Evolutionary conservation across 306 rosid species (phyloP).

Genomic region (Macrotyloma uniflorum): DNA sequence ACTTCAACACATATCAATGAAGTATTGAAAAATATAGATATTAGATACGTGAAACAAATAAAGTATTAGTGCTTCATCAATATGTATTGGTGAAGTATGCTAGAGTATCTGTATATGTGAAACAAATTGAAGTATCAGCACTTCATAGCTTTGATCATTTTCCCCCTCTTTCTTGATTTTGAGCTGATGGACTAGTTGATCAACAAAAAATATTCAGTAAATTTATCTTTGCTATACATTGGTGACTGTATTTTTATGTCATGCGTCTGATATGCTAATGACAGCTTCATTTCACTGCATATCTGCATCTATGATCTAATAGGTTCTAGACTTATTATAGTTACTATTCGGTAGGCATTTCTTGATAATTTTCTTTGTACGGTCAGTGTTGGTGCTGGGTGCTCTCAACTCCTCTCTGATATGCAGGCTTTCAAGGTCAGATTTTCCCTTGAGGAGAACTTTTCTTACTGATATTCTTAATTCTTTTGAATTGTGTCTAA

Average conservation of each 20-base stretch:
- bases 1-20: too few relatives aligned
- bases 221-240: not conserved
- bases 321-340: not conserved
- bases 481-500: slow-evolving; percentile 30
- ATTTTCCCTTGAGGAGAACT: slow-evolving; percentile 30
- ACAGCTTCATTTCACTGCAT: not conserved
- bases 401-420: slow-evolving; percentile 98
- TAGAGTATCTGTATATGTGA: too few relatives aligned
- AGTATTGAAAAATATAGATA: too few relatives aligned
- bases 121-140: too few relatives aligned
- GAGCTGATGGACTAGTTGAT: slow-evolving; percentile 16
- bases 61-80: too few relatives aligned
- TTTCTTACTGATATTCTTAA: slow-evolving; percentile 36
- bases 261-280: not conserved
- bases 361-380: slow-evolving; percentile 52
- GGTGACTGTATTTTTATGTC: not conserved
- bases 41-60: too few relatives aligned
- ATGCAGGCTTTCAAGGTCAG: slow-evolving; percentile 99
- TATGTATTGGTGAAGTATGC: too few relatives aligned
- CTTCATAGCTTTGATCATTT: not conserved
- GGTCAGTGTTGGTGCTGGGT: slow-evolving; percentile 94
- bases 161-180: not conserved
- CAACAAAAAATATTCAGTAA: not conserved
- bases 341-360: slow-evolving; percentile 29
- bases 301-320: slow-evolving; percentile 29